Evolutionary conservation across 2,329 filamentous ascomycete genomes (phyloP), one percentile per base, ranked within the genome.

Genomic region (Trichoderma aggressivum): DNA sequence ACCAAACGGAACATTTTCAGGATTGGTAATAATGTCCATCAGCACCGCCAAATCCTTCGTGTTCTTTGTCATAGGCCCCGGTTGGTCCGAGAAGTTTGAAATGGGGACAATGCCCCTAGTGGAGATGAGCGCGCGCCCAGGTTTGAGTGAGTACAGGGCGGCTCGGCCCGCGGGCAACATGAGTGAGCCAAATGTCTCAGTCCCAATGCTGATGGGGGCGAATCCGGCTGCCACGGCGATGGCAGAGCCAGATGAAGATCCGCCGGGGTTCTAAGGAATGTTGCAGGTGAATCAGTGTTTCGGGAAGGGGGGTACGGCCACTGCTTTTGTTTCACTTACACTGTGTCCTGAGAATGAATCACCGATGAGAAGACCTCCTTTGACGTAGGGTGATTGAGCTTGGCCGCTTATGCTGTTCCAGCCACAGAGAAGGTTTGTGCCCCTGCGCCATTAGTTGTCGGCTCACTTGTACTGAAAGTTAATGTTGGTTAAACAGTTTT

Each of bases 161-260:
- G 72, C 65, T 28, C 73, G 60, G 8, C 58, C 70, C 34, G 60
- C 50, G 30, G 74, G 74, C 34, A 64, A n/a, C 24, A 71, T 69
- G 18, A 75, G 66, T 8, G 74, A 74, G 80, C 87, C 87, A 2
- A 86, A 86, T 6, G 87, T 88, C 74, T 89, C 87, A 1, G 86
- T 88, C 7, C 82, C 87, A 1, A 90, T 78, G 2, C 86, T 84
- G 74, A 90, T 88, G 0, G 85, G 84, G 3, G 87, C 85, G 4
- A 89, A 81, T 1, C 81, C 81, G 0, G 85, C 84, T 3, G 82
- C 85, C 7, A 90, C 87, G 12, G 82, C 84, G 8, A 89, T 86
- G 7, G 84, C 83, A 24, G 83, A 86, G 11, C 88, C 88, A 3
- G 85, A 87, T 8, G 85, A 88, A 1, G 86, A 88, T 7, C 88